Base-by-base conservation (phyloP, 2,329 filamentous ascomycete species). In the Boeremia exigua region DNA sequence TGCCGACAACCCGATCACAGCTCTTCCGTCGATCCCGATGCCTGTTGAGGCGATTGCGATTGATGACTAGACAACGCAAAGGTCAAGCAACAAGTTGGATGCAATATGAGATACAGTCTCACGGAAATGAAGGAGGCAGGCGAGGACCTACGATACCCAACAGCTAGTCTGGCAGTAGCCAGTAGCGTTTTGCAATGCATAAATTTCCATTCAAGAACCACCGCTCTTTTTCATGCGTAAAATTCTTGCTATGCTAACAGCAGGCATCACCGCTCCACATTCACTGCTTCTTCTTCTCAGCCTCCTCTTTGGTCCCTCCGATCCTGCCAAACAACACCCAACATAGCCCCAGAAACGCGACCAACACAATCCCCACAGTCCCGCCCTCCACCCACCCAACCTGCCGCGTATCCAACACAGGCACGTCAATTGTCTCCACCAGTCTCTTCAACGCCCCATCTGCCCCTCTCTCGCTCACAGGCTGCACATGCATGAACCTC, bases 401-500 rank as follows among this genome's bases (percentile, higher is more conserved):
- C 47, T 61, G 36, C 30, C 46, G 9, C n/a, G 49, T 48, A 43
- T 58, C 55, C 36, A 58, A 23, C 19, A 54, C 46, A 4, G 55
- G 55, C 34, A 58, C 49, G 19, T 46, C 49, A 23, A 58, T 47
- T 17, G 10, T 33, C 46, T 58, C 49, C 4, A 54, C 34, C 42
- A 58, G 6, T 30, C 25, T 48, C 19, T 15, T 23, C 14, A 10
- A 5, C 27, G 11, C 17, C 25, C 15, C 50, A 39, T 29, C 54
- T 75, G 37, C 28, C 19, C 45, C 46, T 15, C 48, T 58, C 28
- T 15, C 33, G 9, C 44, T 19, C 5, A 34, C 54, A 6, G 80
- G 75, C 36, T 74, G 65, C 8, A 82, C 67, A 71, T 97, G 92
- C 82, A 92, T 96, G 72, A 96, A 97, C 70, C 91, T 82, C 0